Conservation (phyloP, 2,329 filamentous ascomycete species). For the Neonectria magnoliae region DNA sequence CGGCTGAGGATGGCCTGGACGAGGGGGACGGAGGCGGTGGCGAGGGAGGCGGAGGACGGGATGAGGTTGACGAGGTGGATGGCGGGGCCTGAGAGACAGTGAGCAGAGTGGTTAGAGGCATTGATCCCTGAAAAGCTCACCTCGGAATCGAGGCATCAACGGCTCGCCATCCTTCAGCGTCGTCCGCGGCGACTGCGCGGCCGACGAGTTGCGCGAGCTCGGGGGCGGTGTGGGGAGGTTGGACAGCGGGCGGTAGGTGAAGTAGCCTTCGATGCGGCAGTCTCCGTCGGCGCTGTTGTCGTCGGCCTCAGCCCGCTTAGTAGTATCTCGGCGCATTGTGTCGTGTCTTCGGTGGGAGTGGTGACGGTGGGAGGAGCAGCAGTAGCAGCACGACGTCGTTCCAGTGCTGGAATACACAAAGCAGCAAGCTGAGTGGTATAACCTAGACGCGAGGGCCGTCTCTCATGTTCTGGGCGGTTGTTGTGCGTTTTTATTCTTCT, state of each 20-base stretch:
- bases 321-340: conserved; percentile 38
- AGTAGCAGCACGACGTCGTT: conserved; percentile 30
- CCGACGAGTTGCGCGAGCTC: conserved; percentile 58
- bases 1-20: conserved; percentile 70
- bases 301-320: conserved; percentile 32
- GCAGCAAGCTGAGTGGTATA: conserved; percentile 17
- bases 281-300: conserved; percentile 26
- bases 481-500: conserved; percentile 14
- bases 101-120: conserved; percentile 14
- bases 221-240: conserved; percentile 74
- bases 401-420: conserved; percentile 34
- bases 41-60: conserved; percentile 69
- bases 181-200: conserved; percentile 55
- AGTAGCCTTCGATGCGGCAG: conserved; percentile 58
- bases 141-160: conserved; percentile 51
- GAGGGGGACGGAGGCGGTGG: conserved; percentile 64
- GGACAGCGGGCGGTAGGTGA: conserved; percentile 74
- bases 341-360: conserved; percentile 10
- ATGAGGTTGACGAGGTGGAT: conserved; percentile 74
- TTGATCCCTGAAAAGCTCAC: conserved; percentile 44
- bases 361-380: not conserved
- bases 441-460: conserved; percentile 25
- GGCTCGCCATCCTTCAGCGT: conserved; percentile 57
- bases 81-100: conserved; percentile 63
- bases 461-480: conserved; percentile 38